A percentile compares a stretch with the other conserved stretches of the same genome.
phyloP scores from a whole-genome alignment of 805 yeast genomes.

The Diddensiella transvaalensis region DNA sequence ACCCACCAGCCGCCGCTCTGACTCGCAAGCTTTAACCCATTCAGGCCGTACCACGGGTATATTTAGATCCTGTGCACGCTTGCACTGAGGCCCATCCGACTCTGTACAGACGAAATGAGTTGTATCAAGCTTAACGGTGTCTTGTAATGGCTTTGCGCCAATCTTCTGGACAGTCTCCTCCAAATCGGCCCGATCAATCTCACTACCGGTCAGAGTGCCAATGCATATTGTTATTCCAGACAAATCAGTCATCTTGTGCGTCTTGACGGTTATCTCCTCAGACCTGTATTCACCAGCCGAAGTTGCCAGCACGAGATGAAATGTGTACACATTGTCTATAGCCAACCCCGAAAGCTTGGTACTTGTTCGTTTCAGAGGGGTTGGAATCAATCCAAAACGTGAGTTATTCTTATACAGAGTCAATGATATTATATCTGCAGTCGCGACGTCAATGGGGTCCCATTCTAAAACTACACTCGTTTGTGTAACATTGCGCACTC shows the following conservation, averaged over 20 bases:
- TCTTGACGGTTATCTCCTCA: conserved; percentile 62
- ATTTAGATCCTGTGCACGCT: conserved; percentile 76
- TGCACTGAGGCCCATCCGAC: conserved; percentile 67
- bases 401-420: conserved; percentile 66
- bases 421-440: conserved; percentile 72
- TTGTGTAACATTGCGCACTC: conserved; percentile 78
- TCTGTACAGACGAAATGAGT: conserved; percentile 86
- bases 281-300: conserved; percentile 85
- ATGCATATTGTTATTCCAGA: conserved; percentile 88
- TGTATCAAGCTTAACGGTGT: conserved; percentile 77
- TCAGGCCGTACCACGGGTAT: conserved; percentile 95
- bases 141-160: conserved; percentile 79
- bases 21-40: conserved; percentile 92
- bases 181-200: conserved; percentile 55
- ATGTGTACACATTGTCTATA: conserved; percentile 74
- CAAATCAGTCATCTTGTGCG: conserved; percentile 95
- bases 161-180: conserved; percentile 59
- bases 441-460: conserved; percentile 82
- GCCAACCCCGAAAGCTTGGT: conserved; percentile 91
- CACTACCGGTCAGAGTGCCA: conserved; percentile 62
- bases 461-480: conserved; percentile 93
- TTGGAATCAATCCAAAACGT: conserved; percentile 78
- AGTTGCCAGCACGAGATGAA: conserved; percentile 77
- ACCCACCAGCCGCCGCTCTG: conserved; percentile 85
- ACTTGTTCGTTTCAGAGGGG: conserved; percentile 69